A percentile compares a stretch with the other conserved stretches of the same genome.
These are phyloP conservation scores for Kodamaea hsintzibuensis DNA, from an alignment of 805 yeast genomes.

Conservation along the genomic window DNA sequence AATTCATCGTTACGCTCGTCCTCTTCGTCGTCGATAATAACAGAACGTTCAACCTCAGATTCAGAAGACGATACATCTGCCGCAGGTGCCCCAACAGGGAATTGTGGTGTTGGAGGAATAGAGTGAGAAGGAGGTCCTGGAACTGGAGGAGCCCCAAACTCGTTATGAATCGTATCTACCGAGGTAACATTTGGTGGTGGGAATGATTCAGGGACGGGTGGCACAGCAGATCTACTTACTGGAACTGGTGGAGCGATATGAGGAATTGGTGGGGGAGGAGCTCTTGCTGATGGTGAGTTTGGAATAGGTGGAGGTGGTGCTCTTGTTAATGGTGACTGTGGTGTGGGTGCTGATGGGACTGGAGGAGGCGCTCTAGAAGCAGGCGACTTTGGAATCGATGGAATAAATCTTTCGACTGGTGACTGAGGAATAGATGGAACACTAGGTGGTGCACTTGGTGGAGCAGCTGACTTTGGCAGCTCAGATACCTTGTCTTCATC, in stretches of 20 bases:
- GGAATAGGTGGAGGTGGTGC: constrained; percentile 16
- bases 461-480: constrained; percentile 3
- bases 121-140: constrained; percentile 13
- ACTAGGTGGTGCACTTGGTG: constrained; percentile 11
- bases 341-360: not conserved
- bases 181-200: constrained; percentile 9
- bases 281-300: constrained; percentile 9
- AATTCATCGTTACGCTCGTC: constrained; percentile 23
- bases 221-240: not conserved
- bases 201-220: constrained; percentile 6
- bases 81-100: constrained; percentile 9
- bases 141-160: constrained; percentile 10
- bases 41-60: constrained; percentile 3
- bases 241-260: constrained; percentile 16
- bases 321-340: not conserved
- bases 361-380: constrained; percentile 10
- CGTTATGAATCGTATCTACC: not conserved
- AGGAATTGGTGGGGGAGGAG: constrained; percentile 22
- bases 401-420: constrained; percentile 3
- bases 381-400: not conserved
- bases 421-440: constrained; percentile 13
- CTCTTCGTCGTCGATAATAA: constrained; percentile 12
- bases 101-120: constrained; percentile 17
- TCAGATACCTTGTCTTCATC: not conserved
- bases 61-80: constrained; percentile 1